phyloP scores from a whole-genome alignment of 306 rosid species.

The Arachis stenosperma region DNA sequence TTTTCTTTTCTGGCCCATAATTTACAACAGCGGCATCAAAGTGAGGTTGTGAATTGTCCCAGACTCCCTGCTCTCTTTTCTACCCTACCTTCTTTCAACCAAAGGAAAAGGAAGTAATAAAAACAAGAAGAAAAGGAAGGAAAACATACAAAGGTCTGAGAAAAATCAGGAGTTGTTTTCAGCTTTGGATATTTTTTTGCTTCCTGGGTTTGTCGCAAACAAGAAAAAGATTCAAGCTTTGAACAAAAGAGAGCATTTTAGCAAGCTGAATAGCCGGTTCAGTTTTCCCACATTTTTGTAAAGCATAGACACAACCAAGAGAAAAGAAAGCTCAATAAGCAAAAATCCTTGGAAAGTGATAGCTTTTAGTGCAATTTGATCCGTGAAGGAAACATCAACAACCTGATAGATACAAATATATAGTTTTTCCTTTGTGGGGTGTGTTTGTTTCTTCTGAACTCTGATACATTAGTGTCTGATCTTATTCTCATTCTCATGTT shows the following conservation, averaged over 20 bases:
- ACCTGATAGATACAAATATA: neutral
- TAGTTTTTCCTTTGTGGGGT: neutral
- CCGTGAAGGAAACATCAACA: slow-evolving; percentile 20
- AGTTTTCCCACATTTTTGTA: neutral
- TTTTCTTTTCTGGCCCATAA: slow-evolving; percentile 28
- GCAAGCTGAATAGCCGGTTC: neutral
- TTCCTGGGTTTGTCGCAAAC: slow-evolving; percentile 5
- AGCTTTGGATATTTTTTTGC: neutral
- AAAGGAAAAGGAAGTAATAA: neutral
- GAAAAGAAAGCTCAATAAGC: neutral
- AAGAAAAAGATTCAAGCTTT: neutral
- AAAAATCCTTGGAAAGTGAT: neutral
- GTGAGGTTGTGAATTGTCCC: neutral
- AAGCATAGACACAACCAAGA: neutral
- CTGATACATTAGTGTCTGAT: neutral
- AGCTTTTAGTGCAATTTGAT: neutral
- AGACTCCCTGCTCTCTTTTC: neutral
- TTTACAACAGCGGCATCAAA: neutral
- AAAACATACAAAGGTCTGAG: neutral
- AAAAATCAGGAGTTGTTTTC: neutral
- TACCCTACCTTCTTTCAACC: slow-evolving; percentile 10
- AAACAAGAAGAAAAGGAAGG: neutral
- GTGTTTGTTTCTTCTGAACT: neutral
- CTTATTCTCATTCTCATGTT: neutral
- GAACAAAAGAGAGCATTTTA: neutral